Percentiles rank a stretch among this genome's conserved stretches.
These are phyloP conservation scores for Ustulina deusta DNA, from an alignment of 2,329 filamentous ascomycete species.

Conservation along the genomic window DNA sequence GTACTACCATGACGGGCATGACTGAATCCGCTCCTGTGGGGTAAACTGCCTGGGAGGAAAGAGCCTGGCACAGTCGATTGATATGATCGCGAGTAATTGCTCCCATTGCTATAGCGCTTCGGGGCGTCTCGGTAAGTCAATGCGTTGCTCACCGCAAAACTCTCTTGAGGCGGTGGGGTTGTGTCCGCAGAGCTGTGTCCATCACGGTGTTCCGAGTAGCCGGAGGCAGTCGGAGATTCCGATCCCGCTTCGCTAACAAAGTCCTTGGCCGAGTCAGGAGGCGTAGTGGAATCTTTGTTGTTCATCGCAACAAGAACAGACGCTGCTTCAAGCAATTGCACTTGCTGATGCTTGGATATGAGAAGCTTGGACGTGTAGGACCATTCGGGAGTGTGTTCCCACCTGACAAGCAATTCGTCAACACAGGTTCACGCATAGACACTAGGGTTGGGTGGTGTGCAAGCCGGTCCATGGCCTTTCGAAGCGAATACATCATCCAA, in stretches of 20 bases:
- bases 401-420: constrained; percentile 72
- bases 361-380: constrained; percentile 95
- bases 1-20: constrained; percentile 80
- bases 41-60: constrained; percentile 64
- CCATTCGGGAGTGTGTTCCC: constrained; percentile 99
- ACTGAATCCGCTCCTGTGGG: constrained; percentile 61
- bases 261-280: constrained; percentile 74
- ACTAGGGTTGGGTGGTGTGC: constrained; percentile 44
- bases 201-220: constrained; percentile 81
- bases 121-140: constrained; percentile 60
- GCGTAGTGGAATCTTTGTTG: constrained; percentile 64
- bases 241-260: constrained; percentile 85
- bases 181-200: constrained; percentile 89
- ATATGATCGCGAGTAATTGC: constrained; percentile 80
- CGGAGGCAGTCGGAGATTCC: constrained; percentile 82
- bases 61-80: constrained; percentile 74
- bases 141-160: constrained; percentile 65
- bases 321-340: constrained; percentile 95
- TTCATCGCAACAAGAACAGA: constrained; percentile 97
- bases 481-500: constrained; percentile 45
- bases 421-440: constrained; percentile 50
- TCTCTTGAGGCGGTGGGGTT: constrained; percentile 87
- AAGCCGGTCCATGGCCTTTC: constrained; percentile 50
- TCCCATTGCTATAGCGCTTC: constrained; percentile 70
- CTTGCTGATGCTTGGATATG: constrained; percentile 99